Percentiles rank a stretch among this genome's conserved stretches.
Conservation (phyloP, 768 basidiomycete genomes). For the Thelephora ganbajun region DNA sequence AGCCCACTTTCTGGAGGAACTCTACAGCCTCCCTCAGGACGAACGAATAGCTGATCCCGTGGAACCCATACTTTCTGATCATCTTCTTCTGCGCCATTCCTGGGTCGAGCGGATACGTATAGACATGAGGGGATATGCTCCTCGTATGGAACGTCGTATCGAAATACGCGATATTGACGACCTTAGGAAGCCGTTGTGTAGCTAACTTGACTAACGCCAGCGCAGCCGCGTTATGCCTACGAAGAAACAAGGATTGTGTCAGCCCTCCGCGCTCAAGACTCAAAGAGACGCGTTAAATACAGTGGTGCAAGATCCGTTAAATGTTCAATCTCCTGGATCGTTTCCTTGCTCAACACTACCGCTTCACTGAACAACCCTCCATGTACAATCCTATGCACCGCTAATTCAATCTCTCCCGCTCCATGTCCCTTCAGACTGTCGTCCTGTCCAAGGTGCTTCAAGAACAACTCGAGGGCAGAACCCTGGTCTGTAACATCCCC, state of each 20-base stretch:
- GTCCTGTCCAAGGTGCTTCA: constrained; percentile 29
- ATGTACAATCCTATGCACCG: constrained; percentile 80
- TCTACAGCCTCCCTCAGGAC: constrained; percentile 52
- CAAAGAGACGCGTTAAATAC: constrained; percentile 24
- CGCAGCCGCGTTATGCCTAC: constrained; percentile 49
- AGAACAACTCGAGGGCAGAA: constrained; percentile 48
- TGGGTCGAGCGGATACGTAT: constrained; percentile 68
- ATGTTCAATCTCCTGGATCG: constrained; percentile 58
- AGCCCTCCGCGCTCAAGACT: background rate
- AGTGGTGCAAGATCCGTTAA: constrained; percentile 75
- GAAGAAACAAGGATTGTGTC: background rate
- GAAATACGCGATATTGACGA: constrained; percentile 73
- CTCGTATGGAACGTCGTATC: constrained; percentile 72
- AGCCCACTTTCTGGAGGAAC: constrained; percentile 38
- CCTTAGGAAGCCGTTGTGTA: constrained; percentile 44
- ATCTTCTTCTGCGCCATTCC: constrained; percentile 45
- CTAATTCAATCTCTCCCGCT: constrained; percentile 30
- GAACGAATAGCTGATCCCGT: constrained; percentile 61
- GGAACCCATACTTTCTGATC: constrained; percentile 84
- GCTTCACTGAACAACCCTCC: constrained; percentile 71
- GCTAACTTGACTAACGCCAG: constrained; percentile 48
- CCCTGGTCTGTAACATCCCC: constrained; percentile 38
- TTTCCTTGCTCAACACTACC: constrained; percentile 49
- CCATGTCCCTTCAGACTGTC: constrained; percentile 19
- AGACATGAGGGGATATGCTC: constrained; percentile 60